Evolutionary conservation across 306 rosid genomes (phyloP).

Genomic region (Castanopsis chinensis): DNA sequence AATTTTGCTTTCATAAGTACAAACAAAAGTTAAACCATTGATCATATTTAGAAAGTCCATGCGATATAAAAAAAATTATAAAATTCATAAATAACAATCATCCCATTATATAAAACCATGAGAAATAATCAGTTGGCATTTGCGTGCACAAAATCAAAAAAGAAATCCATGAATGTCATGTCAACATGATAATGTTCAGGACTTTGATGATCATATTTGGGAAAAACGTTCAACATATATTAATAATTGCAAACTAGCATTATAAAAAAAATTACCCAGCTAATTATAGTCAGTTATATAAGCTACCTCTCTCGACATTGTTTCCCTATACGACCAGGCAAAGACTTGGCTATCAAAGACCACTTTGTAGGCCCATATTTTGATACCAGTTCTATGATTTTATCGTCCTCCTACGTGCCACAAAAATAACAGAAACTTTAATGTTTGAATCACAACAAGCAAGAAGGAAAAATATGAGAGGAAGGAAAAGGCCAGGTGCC

Average conservation of each 20-base stretch:
- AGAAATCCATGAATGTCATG: too few species aligned
- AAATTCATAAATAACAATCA: conserved; percentile 7
- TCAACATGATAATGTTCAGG: neutral
- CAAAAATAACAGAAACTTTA: conserved; percentile 22
- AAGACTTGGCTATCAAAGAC: conserved; percentile 94
- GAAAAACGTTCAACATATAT: conserved; percentile 6
- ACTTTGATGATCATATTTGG: conserved; percentile 6
- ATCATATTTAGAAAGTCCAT: neutral
- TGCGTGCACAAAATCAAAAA: too few species aligned
- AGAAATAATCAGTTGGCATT: neutral
- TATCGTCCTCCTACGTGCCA: conserved; percentile 81
- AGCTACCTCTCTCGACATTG: conserved; percentile 95
- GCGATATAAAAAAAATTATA: neutral
- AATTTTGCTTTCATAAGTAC: conserved; percentile 2
- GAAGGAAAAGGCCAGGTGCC: conserved; percentile 20
- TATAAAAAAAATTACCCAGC: neutral
- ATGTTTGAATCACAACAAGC: conserved; percentile 14
- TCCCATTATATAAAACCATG: conserved; percentile 8
- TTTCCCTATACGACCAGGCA: conserved; percentile 98
- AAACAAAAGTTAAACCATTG: conserved; percentile 3
- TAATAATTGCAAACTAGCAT: conserved; percentile 2
- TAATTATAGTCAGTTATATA: neutral
- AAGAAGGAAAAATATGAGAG: neutral
- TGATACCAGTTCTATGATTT: conserved; percentile 74
- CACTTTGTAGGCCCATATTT: conserved; percentile 91